These are phyloP conservation scores for Rehmannia glutinosa DNA, from an alignment of 257 asterid species.

Conservation along the genomic window DNA sequence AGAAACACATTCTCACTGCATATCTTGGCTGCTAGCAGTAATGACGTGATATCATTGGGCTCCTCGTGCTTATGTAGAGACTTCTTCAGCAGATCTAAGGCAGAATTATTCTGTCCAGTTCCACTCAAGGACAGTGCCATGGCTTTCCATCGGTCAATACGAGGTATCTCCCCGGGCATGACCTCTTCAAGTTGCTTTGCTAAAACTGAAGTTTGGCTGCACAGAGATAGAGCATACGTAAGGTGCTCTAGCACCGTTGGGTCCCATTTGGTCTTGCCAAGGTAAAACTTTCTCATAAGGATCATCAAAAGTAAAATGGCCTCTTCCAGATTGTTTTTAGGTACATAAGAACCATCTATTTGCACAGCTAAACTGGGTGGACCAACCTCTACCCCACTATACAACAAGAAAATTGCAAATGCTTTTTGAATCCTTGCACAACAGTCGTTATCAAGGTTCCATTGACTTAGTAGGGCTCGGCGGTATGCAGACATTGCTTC, in stretches of 20 bases:
- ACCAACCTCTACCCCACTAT: slow-evolving; percentile 77
- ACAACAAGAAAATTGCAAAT: slow-evolving; percentile 83
- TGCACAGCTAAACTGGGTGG: slow-evolving; percentile 92
- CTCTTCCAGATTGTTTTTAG: slow-evolving; percentile 87
- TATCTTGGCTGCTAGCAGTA: slow-evolving; percentile 79
- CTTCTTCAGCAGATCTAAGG: slow-evolving; percentile 75
- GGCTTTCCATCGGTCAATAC: slow-evolving; percentile 81
- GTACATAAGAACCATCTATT: slow-evolving; percentile 84
- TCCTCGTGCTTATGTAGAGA: slow-evolving; percentile 68
- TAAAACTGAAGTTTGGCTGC: slow-evolving; percentile 80
- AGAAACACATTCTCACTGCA: slow-evolving; percentile 70
- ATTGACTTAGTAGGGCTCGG: slow-evolving; percentile 88
- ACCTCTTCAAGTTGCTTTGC: slow-evolving; percentile 87
- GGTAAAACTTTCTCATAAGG: slow-evolving; percentile 82
- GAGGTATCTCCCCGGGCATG: slow-evolving; percentile 78
- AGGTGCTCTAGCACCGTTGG: slow-evolving; percentile 87
- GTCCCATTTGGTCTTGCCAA: slow-evolving; percentile 84
- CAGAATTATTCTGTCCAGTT: slow-evolving; percentile 59
- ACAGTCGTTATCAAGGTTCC: slow-evolving; percentile 88
- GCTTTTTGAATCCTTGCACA: slow-evolving; percentile 95
- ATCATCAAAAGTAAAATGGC: slow-evolving; percentile 92
- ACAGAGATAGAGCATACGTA: slow-evolving; percentile 75
- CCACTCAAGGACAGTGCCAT: slow-evolving; percentile 80
- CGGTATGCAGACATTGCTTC: slow-evolving; percentile 88
- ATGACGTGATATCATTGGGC: slow-evolving; percentile 75